Base-by-base conservation (phyloP, 345 rosid genomes). In the Eutrema japonicum region DNA sequence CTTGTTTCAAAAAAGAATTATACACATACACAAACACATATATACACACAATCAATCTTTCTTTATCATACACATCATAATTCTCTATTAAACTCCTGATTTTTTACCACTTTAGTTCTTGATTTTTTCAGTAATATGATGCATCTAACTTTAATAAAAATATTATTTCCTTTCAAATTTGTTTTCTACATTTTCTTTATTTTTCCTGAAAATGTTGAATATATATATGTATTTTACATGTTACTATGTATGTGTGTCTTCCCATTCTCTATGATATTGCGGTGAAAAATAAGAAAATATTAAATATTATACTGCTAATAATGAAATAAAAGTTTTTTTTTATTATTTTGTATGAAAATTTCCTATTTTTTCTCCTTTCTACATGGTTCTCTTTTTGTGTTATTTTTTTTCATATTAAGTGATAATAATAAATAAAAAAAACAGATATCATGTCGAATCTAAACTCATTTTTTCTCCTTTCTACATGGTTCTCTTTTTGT, bases 41-140 rank as follows among this genome's bases (percentile, higher is more conserved):
- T 11, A 27, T 4, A 10, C 18, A 32, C 38, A 35, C 10, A 35
- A 40, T 3, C 10, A 18, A 42, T 32, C 10, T 11, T 41, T 52
- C 26, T 32, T 26, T 72, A 53, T 53, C 37, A 10, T 30, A 29
- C 6, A 33, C 9, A 53, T 62, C 48, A 6, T 45, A 5, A 46
- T 57, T 56, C 18, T 57, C 41, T 38, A 22, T 38, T 48, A 29
- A 43, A 26, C 66, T 56, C 18, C 35, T 47, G 77, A 56, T 65
- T 30, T 65, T 30, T 11, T 56, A 8, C 66, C 40, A 56, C 14
- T 56, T 47, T 50, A 13, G 58, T 49, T 66, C 52, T 74, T 74
- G 72, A 74, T 73, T 47, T 56, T 35, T 73, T 40, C 60, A 30
- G 11, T 47, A 35, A 53, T 30, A 16, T 65, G 35, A 40, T 48